A percentile compares a stretch with the other conserved stretches of the same genome.
Conservation (phyloP, 768 basidiomycete species). For the Tulasnella sp. region DNA sequence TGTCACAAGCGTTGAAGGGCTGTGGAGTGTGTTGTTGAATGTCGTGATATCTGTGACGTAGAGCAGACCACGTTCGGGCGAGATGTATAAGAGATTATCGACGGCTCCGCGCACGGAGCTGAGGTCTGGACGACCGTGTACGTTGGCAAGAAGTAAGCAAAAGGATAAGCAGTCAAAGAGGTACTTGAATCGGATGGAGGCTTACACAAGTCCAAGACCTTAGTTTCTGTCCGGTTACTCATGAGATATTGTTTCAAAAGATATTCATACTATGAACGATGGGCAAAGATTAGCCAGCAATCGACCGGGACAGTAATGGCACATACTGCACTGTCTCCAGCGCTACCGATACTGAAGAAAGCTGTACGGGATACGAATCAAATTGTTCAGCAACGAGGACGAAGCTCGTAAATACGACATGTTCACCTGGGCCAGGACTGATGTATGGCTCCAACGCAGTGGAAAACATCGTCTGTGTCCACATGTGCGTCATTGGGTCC, state of each 20-base stretch:
- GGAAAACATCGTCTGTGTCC: neutral
- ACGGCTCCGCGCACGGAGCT: slow-evolving; percentile 19
- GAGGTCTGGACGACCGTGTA: slow-evolving; percentile 19
- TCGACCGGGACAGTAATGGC: neutral
- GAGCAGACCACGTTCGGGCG: slow-evolving; percentile 51
- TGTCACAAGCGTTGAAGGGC: slow-evolving; percentile 23
- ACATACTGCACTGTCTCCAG: slow-evolving; percentile 15
- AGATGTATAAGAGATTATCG: slow-evolving; percentile 50
- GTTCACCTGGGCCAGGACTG: too few relatives aligned
- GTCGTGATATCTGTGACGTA: slow-evolving; percentile 49
- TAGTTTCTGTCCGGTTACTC: slow-evolving; percentile 50
- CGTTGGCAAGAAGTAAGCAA: slow-evolving; percentile 50
- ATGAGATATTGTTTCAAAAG: slow-evolving; percentile 64
- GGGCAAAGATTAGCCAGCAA: neutral
- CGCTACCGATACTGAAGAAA: neutral
- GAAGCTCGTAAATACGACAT: too few relatives aligned
- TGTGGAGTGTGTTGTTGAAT: slow-evolving; percentile 5
- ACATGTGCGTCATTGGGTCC: neutral
- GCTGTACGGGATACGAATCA: neutral
- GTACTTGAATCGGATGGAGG: neutral
- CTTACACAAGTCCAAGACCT: slow-evolving; percentile 58
- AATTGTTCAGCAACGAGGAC: too few relatives aligned
- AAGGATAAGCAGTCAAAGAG: neutral
- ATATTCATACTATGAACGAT: slow-evolving; percentile 50
- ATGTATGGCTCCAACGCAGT: too few relatives aligned